phyloP scores from a whole-genome alignment of 495 filamentous ascomycete genomes.

The Penicillium psychrofluorescens region DNA sequence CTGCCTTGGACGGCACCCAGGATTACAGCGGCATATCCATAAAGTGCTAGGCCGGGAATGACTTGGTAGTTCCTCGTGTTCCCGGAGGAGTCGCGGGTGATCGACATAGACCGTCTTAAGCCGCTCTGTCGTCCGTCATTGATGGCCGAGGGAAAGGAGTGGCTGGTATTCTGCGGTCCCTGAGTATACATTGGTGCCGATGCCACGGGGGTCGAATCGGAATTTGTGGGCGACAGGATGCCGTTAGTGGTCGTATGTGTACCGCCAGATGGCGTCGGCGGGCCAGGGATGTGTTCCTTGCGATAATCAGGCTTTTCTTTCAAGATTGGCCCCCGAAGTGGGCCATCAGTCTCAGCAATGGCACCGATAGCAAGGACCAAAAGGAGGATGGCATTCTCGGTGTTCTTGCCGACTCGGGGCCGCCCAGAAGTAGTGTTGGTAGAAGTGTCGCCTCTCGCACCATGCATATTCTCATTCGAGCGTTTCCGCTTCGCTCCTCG shows the following conservation, averaged over 20 bases:
- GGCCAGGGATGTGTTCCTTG: constrained; percentile 19
- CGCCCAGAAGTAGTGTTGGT: not conserved
- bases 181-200: constrained; percentile 15
- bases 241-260: constrained; percentile 6
- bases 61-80: constrained; percentile 65
- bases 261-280: not conserved
- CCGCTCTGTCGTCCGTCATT: constrained; percentile 4
- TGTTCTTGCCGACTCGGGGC: constrained; percentile 25
- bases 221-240: constrained; percentile 21
- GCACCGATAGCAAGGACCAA: constrained; percentile 81
- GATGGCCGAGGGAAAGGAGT: constrained; percentile 16
- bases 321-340: constrained; percentile 49
- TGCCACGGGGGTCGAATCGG: constrained; percentile 13
- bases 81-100: constrained; percentile 6
- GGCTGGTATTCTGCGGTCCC: constrained; percentile 6
- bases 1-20: constrained; percentile 72
- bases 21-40: constrained; percentile 80
- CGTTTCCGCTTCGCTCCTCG: constrained; percentile 39
- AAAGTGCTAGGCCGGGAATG: constrained; percentile 85
- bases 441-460: constrained; percentile 2
- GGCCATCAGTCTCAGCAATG: constrained; percentile 58
- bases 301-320: constrained; percentile 19
- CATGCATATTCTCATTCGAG: constrained; percentile 24
- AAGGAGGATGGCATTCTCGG: constrained; percentile 69
- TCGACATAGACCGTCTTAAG: constrained; percentile 6